phyloP scores from a whole-genome alignment of 2,329 filamentous ascomycete genomes.

The Aspergillus awamori region DNA sequence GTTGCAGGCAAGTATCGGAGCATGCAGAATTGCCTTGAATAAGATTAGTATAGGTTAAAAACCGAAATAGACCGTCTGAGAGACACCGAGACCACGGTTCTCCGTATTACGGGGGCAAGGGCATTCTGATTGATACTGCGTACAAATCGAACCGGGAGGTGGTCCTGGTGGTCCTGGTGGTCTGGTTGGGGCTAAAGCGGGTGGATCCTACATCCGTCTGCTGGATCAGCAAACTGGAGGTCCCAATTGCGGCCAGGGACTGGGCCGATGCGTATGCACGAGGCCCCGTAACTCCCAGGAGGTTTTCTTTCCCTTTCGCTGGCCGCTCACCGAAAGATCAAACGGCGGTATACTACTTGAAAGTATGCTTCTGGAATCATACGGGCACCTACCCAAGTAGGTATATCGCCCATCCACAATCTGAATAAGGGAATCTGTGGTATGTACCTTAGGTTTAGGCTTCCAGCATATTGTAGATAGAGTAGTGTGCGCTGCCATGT shows the following conservation, averaged over 20 bases:
- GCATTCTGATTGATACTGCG: too few species aligned
- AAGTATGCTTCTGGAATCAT: slow-evolving; percentile 3
- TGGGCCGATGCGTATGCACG: slow-evolving; percentile 9
- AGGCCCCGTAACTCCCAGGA: neutral
- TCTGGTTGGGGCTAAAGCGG: slow-evolving; percentile 5
- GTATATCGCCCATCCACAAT: neutral
- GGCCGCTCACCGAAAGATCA: slow-evolving; percentile 10
- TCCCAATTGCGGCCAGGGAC: slow-evolving; percentile 8
- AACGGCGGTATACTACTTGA: slow-evolving; percentile 3
- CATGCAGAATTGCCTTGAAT: neutral
- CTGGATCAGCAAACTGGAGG: slow-evolving; percentile 4
- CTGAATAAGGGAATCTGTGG: neutral
- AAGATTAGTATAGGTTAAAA: neutral
- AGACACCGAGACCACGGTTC: neutral
- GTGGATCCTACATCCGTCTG: slow-evolving; percentile 7
- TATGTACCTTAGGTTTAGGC: neutral
- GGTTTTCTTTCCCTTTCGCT: neutral
- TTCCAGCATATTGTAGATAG: neutral
- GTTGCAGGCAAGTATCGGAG: neutral
- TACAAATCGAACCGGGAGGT: slow-evolving; percentile 2
- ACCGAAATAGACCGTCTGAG: neutral
- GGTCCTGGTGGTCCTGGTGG: neutral
- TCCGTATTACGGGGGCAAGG: slow-evolving; percentile 2
- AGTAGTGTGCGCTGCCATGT: neutral
- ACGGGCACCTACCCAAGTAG: neutral